These are phyloP conservation scores for Rhodomyrtus psidioides DNA, from an alignment of 441 rosid species.

Conservation along the genomic window DNA sequence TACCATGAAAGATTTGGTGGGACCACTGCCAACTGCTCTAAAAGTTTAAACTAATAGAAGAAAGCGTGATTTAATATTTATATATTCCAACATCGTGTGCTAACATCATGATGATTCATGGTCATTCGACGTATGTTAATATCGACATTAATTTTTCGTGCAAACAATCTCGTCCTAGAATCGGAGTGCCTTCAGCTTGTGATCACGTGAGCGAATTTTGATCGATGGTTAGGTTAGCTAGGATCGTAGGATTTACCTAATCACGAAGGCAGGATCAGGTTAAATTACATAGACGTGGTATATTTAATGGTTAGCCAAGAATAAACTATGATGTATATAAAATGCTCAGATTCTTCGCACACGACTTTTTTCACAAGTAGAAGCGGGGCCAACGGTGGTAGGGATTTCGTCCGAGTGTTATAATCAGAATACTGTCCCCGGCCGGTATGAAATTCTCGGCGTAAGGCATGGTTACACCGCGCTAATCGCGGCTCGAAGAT, in stretches of 20 bases:
- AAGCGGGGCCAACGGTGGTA: neutral
- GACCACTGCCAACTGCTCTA: no score
- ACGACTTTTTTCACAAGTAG: neutral
- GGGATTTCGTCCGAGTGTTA: neutral
- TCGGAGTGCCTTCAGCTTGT: neutral
- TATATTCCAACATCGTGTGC: no score
- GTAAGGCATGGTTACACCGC: accelerated
- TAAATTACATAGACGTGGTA: neutral
- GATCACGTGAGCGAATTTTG: neutral
- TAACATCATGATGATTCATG: neutral
- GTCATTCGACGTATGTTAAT: neutral
- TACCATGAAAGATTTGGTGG: no score
- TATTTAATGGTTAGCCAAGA: neutral
- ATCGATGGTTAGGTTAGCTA: no score
- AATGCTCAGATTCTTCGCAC: neutral
- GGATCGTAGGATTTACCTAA: neutral
- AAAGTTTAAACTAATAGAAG: no score
- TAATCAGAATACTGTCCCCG: neutral
- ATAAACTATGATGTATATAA: neutral
- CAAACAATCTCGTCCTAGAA: neutral
- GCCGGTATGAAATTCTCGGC: no score
- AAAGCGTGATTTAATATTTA: no score
- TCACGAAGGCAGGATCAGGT: neutral
- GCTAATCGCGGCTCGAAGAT: neutral
- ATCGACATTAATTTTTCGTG: neutral